These are phyloP conservation scores for Crinitomyces ghanaensis DNA, from an alignment of 805 yeast genomes.

Conservation along the genomic window DNA sequence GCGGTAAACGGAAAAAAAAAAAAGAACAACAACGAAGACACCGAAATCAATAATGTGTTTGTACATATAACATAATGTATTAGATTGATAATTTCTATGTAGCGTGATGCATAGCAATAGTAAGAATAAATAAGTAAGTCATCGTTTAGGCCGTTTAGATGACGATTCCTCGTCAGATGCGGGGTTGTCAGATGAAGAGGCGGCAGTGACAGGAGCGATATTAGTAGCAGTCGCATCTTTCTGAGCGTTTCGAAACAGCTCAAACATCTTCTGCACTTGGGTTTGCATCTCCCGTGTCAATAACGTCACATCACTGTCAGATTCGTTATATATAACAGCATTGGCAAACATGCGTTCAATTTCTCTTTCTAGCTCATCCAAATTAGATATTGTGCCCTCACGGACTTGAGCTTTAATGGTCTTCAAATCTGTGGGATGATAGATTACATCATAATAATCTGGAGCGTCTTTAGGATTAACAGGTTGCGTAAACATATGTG, in stretches of 20 bases:
- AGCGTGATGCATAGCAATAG: too few relatives aligned
- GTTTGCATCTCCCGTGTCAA: constrained; percentile 62
- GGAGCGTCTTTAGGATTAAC: constrained; percentile 61
- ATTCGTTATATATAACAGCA: constrained; percentile 70
- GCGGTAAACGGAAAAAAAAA: too few relatives aligned
- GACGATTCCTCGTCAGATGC: too few relatives aligned
- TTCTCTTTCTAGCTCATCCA: constrained; percentile 50
- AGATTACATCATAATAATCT: constrained; percentile 49
- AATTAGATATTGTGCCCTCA: constrained; percentile 40
- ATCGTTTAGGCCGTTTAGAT: too few relatives aligned
- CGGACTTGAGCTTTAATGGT: constrained; percentile 47
- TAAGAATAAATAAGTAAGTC: too few relatives aligned
- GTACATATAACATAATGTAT: too few relatives aligned
- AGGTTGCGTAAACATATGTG: constrained; percentile 63
- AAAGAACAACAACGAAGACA: too few relatives aligned
- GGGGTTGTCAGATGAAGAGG: too few relatives aligned
- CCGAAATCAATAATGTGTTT: too few relatives aligned
- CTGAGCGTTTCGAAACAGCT: constrained; percentile 49
- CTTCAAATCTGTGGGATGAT: constrained; percentile 58
- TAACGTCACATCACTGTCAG: constrained; percentile 46
- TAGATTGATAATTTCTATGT: too few relatives aligned
- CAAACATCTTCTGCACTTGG: constrained; percentile 43
- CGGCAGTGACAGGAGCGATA: too few relatives aligned
- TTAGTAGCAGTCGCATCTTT: too few relatives aligned
- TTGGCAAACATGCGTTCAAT: constrained; percentile 71